Evolutionary conservation across 2,329 filamentous ascomycete species (phyloP).

Genomic region (Trichoderma oligosporum): DNA sequence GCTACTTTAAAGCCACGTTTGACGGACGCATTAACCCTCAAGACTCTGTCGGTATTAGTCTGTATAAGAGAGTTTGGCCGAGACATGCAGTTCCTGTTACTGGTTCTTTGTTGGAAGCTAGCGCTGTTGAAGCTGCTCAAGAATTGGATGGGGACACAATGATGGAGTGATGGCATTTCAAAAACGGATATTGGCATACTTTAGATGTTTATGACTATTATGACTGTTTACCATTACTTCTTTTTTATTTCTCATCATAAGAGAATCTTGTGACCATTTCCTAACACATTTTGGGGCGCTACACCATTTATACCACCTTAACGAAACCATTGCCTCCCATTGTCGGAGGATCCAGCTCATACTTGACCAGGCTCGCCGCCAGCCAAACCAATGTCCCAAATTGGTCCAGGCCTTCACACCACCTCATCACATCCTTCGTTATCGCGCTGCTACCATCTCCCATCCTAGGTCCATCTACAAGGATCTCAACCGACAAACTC

Average conservation of each 20-base stretch:
- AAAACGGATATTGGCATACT: background rate
- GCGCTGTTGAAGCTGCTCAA: conserved; percentile 1
- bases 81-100: conserved; percentile 55
- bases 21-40: conserved; percentile 94
- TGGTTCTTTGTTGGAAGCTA: conserved; percentile 41
- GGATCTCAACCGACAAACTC: background rate
- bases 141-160: conserved; percentile 17
- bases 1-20: conserved; percentile 99
- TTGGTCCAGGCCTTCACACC: conserved; percentile 14
- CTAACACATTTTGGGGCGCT: background rate
- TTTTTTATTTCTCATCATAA: background rate
- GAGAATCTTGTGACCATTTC: background rate
- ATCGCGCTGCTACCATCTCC: background rate
- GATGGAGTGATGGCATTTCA: conserved; percentile 16
- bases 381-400: conserved; percentile 4
- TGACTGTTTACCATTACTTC: conserved; percentile 2
- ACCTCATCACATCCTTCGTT: conserved; percentile 7
- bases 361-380: conserved; percentile 7
- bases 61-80: conserved; percentile 85
- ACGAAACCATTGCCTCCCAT: background rate
- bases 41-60: conserved; percentile 84
- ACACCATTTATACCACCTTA: background rate
- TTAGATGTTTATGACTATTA: conserved; percentile 19
- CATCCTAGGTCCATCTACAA: background rate
- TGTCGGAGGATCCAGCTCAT: background rate